Evolutionary conservation across 1,284 basidiomycete species (phyloP), one percentile per base, ranked within the genome.

Genomic region (Heterobasidion annosum): DNA sequence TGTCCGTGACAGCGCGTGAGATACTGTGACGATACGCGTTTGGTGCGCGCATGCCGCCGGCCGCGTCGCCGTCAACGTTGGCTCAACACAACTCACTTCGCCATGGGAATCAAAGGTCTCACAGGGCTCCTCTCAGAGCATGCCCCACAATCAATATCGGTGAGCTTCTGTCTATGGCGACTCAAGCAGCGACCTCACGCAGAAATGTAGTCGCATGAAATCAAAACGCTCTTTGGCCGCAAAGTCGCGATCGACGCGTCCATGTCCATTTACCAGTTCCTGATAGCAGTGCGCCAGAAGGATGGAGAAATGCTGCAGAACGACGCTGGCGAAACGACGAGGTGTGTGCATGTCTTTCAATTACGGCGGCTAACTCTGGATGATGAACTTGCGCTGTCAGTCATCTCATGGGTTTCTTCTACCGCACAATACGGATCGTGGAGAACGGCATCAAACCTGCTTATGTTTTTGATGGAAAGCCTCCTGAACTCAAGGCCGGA

Each of bases 211-310:
- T 92, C 97, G 62, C 89, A 94, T 67, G 93, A 98, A 48, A 98
- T 98, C 61, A 98, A 98, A 74, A 93, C 92, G 5, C 82, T 98
- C 45, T 98, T 98, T 65, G 97, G 97, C 1, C 86, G 96, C 63
- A 98, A 98, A 74, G 95, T 99, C 59, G 96, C 96, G 56, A 94
- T 99, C 62, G 96, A 99, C 76, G 96, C 96, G 66, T 96, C 92
- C 57, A 96, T 95, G 93, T 86, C 87, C 3, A 91, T 91, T 54
- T 92, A 91, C 74, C 94, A 98, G 67, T 99, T 99, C 72, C 83
- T 99, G 59, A 98, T 99, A 60, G 96, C 96, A 13, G 96, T 99
- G 2, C 80, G 97, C 35, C 94, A 97, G 70, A 88, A 86, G 67
- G 96, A 98, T 67, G 96, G 97, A 12, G 93, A 99, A 70, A 83